Evolutionary conservation across 805 yeast species (phyloP).

Genomic region (Ogataea ganodermae): DNA sequence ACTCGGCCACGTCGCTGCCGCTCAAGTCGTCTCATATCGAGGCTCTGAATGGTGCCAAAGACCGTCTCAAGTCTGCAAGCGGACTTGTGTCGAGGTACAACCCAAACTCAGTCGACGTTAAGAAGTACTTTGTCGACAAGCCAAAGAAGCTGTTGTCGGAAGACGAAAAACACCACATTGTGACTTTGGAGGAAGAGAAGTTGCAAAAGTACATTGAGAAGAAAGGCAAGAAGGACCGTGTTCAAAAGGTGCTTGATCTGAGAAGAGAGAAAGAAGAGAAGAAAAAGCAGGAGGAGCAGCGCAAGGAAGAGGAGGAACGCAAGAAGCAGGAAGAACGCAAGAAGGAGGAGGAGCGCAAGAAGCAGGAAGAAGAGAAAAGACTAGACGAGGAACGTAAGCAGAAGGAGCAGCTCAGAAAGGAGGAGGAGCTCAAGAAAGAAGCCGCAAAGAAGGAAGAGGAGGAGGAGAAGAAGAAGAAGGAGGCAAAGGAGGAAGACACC

Average conservation of each 20-base stretch:
- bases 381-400: slow-evolving; percentile 1
- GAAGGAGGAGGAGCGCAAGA: slow-evolving; percentile 8
- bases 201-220: slow-evolving; percentile 14
- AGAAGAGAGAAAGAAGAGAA: slow-evolving; percentile 11
- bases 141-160: slow-evolving; percentile 2
- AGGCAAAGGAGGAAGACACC: background rate
- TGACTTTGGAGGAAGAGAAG: slow-evolving; percentile 14
- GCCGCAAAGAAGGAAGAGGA: background rate
- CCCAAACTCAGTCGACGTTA: slow-evolving; percentile 11
- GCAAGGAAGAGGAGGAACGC: slow-evolving; percentile 6
- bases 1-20: background rate
- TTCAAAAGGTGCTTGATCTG: slow-evolving; percentile 4
- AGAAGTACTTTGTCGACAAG: slow-evolving; percentile 7
- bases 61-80: slow-evolving; percentile 3
- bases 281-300: slow-evolving; percentile 5
- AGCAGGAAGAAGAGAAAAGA: slow-evolving; percentile 3
- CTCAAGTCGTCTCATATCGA: slow-evolving; percentile 6
- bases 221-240: slow-evolving; percentile 4
- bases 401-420: background rate
- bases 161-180: background rate
- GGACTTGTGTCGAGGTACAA: background rate
- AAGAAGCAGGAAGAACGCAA: slow-evolving; percentile 5
- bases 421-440: background rate
- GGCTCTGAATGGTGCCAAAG: slow-evolving; percentile 8
- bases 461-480: background rate